Evolutionary conservation across 75 land plant species (phyloP).

Genomic region (Isoetes taiwanensis): DNA sequence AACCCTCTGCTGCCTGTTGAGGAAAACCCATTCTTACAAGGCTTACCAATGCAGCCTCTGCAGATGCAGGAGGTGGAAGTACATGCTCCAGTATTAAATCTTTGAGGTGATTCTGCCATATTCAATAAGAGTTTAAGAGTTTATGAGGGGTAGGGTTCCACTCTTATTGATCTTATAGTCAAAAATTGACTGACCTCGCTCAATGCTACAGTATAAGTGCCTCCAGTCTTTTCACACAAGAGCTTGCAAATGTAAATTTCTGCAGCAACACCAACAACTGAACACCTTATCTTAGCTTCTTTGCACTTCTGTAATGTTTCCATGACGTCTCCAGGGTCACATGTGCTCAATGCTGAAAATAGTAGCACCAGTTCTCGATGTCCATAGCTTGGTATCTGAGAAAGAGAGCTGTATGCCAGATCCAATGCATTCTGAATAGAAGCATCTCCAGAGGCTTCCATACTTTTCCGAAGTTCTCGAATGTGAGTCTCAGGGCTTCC

Average conservation of each 20-base stretch:
- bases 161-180: not conserved
- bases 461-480: conserved; percentile 49
- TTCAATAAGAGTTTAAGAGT: not conserved
- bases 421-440: conserved; percentile 92
- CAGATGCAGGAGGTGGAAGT: conserved; percentile 96
- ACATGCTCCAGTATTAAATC: conserved; percentile 85
- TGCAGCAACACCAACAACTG: conserved; percentile 88
- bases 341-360: conserved; percentile 87
- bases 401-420: conserved; percentile 51
- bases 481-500: conserved; percentile 96
- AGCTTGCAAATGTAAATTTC: conserved; percentile 88
- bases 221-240: conserved; percentile 93
- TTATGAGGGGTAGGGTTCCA: not conserved
- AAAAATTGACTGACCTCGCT: conserved; percentile 48
- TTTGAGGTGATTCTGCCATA: conserved; percentile 68
- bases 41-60: conserved; percentile 79
- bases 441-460: conserved; percentile 86
- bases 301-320: conserved; percentile 77
- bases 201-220: conserved; percentile 67
- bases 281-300: conserved; percentile 81
- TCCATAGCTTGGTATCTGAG: conserved; percentile 81
- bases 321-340: conserved; percentile 96
- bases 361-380: conserved; percentile 78
- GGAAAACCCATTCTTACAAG: conserved; percentile 97
- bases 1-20: conserved; percentile 80